phyloP scores from a whole-genome alignment of 164 flowering plant species.

The Chimonanthus salicifolius region DNA sequence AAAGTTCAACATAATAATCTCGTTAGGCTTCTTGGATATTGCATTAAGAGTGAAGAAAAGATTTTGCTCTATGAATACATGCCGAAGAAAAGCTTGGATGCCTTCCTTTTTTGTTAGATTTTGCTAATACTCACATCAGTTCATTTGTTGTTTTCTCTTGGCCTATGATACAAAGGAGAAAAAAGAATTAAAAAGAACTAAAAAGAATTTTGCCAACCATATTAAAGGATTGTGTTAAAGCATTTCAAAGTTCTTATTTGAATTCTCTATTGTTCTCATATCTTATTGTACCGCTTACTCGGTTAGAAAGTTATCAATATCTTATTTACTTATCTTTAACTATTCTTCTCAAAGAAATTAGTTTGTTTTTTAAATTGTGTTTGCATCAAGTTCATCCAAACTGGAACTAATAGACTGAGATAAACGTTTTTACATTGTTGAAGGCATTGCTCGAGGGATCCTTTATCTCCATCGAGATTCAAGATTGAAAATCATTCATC shows the following conservation, averaged over 20 bases:
- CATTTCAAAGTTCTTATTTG: no score
- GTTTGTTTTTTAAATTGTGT: no score
- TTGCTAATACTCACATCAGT: neutral
- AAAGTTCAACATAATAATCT: constrained; percentile 43
- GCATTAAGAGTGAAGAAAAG: constrained; percentile 31
- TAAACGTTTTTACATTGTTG: constrained; percentile 22
- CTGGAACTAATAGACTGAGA: constrained; percentile 16
- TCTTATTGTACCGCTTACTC: no score
- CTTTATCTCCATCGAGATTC: constrained; percentile 56
- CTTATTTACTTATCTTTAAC: neutral
- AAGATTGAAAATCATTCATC: constrained; percentile 31
- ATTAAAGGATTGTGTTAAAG: no score
- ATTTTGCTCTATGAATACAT: constrained; percentile 37
- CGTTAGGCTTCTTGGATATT: constrained; percentile 35
- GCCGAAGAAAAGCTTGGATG: constrained; percentile 33
- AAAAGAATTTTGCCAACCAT: no score
- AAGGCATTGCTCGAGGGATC: constrained; percentile 52
- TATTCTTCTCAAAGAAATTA: no score
- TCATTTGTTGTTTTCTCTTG: neutral
- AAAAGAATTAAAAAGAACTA: no score
- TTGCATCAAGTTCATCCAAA: constrained; percentile 22
- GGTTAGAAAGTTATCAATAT: no score
- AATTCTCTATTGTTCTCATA: no score
- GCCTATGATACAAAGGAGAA: neutral
- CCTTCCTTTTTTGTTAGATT: constrained; percentile 21